These are phyloP conservation scores for Plasmodium malariae DNA, from an alignment of 169 alveolate species.

Conservation along the genomic window DNA sequence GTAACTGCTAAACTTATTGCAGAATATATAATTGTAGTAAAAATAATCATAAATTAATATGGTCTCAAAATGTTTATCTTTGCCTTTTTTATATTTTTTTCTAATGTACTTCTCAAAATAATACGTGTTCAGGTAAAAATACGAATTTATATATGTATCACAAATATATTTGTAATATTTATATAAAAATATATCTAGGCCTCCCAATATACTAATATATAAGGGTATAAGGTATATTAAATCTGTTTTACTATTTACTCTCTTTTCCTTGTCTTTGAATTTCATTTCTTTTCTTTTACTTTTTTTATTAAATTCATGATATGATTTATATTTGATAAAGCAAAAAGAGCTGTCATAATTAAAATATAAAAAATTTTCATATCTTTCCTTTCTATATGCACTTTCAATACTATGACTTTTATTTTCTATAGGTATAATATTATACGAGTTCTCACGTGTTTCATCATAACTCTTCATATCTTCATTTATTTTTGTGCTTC, in stretches of 20 bases:
- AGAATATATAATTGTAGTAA: slow-evolving; percentile 45
- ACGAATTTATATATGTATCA: slow-evolving; percentile 47
- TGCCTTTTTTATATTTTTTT: slow-evolving; percentile 1
- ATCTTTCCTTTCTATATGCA: not conserved
- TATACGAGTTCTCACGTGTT: not conserved
- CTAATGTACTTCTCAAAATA: slow-evolving; percentile 52
- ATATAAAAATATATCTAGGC: slow-evolving; percentile 46
- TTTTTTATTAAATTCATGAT: slow-evolving; percentile 30
- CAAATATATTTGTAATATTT: slow-evolving; percentile 63
- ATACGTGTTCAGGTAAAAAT: slow-evolving; percentile 56
- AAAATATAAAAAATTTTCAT: slow-evolving; percentile 2
- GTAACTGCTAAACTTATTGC: slow-evolving; percentile 21
- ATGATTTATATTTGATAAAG: slow-evolving; percentile 44
- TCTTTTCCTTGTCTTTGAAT: slow-evolving; percentile 12
- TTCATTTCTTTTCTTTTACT: slow-evolving; percentile 9
- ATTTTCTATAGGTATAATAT: not conserved
- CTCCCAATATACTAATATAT: slow-evolving; percentile 58
- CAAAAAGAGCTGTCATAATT: slow-evolving; percentile 27
- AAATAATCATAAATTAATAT: slow-evolving; percentile 32
- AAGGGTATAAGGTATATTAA: slow-evolving; percentile 46
- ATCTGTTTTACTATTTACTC: not conserved
- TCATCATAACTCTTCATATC: slow-evolving; percentile 1
- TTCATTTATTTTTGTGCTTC: not conserved
- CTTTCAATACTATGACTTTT: not conserved
- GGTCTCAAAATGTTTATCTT: not conserved